Base-by-base conservation (phyloP, 2,329 filamentous ascomycete genomes). In the Dactylellina drechsleri region DNA sequence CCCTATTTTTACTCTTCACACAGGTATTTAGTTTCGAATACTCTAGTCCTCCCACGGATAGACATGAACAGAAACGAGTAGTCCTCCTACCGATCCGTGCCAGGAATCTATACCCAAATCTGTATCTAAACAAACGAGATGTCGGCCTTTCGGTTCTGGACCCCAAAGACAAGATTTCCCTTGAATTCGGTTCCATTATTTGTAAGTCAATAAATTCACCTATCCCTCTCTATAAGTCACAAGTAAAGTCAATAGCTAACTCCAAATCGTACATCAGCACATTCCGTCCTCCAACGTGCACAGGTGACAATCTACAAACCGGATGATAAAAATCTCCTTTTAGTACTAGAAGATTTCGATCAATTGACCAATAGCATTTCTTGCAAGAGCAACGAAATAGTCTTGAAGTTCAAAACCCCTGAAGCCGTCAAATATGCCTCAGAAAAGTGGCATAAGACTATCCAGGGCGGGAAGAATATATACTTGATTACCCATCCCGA, bases 401-500 rank as follows among this genome's bases (percentile, higher is more conserved):
- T 8, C 15, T 47, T 47, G 16, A 47, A 47, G 13, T 47, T 47
- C 16, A 47, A 47, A 18, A 47, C 43, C 43, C 4, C 13, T 15
- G 8, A 47, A 18, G 43, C 43, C 16, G 13, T 47, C 15, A 18
- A 47, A 18, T 18, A 58, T 41, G 54, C 28, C 23, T 31, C 15
- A 8, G n/a, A 58, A 43, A 40, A 58, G 16, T 58, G 54, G 54
- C 28, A 12, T 1, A 8, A 41, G 15, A 41, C 26, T 15, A 16
- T 43, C 6, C 4, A 6, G 16, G 43, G 13, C 16, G 43, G 43
- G 13, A 47, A 47, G 13, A 47, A 1, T 13, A n/a, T 47, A 10
- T 58, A 58, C 8, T n/a, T 58, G 7, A 58, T 58, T 1, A 43
- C 54, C 40, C 54, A 58, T 13, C 54, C 54, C 13, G 54, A 58